These are phyloP conservation scores for Aspergillus melleus DNA, from an alignment of 2,329 filamentous ascomycete species.

Conservation along the genomic window DNA sequence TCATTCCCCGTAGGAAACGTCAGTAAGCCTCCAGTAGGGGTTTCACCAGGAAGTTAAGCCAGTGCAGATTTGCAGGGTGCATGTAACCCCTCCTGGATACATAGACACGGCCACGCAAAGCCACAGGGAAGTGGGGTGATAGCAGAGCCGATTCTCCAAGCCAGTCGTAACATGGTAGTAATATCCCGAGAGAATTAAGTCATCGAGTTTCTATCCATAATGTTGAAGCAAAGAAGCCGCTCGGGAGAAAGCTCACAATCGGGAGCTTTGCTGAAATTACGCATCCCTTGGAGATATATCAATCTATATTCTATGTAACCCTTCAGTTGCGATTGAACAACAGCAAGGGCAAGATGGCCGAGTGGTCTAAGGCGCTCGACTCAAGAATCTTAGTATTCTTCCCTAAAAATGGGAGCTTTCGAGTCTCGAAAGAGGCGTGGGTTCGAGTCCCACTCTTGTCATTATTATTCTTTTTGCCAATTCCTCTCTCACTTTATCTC, in stretches of 20 bases:
- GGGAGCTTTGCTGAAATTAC: too few relatives aligned
- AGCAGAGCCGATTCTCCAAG: background rate
- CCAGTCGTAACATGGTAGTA: background rate
- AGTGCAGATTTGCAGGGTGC: background rate
- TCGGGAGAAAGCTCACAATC: background rate
- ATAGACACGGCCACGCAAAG: background rate
- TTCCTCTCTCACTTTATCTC: too few relatives aligned
- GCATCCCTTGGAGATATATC: too few relatives aligned
- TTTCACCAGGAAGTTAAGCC: background rate
- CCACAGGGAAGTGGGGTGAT: background rate
- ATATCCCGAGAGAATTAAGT: background rate
- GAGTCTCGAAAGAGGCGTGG: constrained; percentile 3
- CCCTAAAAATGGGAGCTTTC: too few relatives aligned
- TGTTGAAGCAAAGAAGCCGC: background rate
- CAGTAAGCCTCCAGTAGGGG: background rate
- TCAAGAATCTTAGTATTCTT: too few relatives aligned
- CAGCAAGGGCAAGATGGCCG: too few relatives aligned
- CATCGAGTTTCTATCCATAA: too few relatives aligned
- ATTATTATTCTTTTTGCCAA: background rate
- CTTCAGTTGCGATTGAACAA: too few relatives aligned
- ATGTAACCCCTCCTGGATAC: background rate
- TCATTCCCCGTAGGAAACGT: background rate
- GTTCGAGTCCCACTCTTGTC: constrained; percentile 6
- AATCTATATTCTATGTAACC: too few relatives aligned
- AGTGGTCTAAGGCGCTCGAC: too few relatives aligned